phyloP scores from a whole-genome alignment of 2,329 filamentous ascomycete species.

The Penicillium italicum region DNA sequence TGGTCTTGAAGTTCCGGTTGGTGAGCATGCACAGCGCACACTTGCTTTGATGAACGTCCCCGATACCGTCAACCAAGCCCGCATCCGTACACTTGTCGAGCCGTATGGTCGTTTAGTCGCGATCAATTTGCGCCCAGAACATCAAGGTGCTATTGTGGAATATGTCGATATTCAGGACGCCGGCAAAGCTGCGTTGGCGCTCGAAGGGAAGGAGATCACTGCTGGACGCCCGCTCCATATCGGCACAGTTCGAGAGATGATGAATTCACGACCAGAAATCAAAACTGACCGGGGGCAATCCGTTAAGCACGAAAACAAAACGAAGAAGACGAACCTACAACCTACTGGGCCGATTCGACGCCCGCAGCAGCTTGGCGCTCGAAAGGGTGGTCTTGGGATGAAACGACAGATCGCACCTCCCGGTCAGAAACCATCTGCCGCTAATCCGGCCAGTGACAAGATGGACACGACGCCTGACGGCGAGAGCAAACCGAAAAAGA shows the following conservation, averaged over 20 bases:
- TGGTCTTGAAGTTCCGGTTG: slow-evolving; percentile 42
- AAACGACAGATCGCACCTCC: slow-evolving; percentile 39
- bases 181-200: slow-evolving; percentile 55
- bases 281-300: slow-evolving; percentile 35
- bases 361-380: slow-evolving; percentile 44
- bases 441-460: slow-evolving; percentile 12
- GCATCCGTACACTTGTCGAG: slow-evolving; percentile 70
- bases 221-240: slow-evolving; percentile 43
- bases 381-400: slow-evolving; percentile 48
- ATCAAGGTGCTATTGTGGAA: slow-evolving; percentile 82
- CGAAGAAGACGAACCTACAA: slow-evolving; percentile 29
- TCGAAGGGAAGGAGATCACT: slow-evolving; percentile 47
- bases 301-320: slow-evolving; percentile 39
- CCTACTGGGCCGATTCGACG: slow-evolving; percentile 42
- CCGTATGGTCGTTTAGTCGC: slow-evolving; percentile 69
- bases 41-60: slow-evolving; percentile 81
- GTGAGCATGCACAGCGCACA: slow-evolving; percentile 60
- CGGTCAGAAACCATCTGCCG: slow-evolving; percentile 4
- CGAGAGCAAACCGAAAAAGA: slow-evolving; percentile 45
- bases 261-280: slow-evolving; percentile 41
- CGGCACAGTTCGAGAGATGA: slow-evolving; percentile 53
- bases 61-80: slow-evolving; percentile 86
- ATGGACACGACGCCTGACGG: slow-evolving; percentile 29
- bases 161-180: slow-evolving; percentile 67
- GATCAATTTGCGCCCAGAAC: slow-evolving; percentile 73